phyloP scores from a whole-genome alignment of 2,329 filamentous ascomycete species.

The Verticillium nonalfalfae region DNA sequence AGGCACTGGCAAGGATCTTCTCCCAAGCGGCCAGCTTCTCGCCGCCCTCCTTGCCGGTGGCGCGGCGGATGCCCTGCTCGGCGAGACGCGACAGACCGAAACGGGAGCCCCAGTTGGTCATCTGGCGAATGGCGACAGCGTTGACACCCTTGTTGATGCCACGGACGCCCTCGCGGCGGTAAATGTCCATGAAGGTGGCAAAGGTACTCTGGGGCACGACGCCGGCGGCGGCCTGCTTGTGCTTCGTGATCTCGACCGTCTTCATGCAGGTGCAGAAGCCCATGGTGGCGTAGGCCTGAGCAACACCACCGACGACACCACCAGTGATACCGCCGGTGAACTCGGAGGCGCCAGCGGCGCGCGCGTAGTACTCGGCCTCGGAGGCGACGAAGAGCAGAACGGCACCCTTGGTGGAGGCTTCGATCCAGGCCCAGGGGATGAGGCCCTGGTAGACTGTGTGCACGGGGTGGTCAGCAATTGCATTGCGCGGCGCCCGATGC shows the following conservation, averaged over 20 bases:
- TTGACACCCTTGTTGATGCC: slow-evolving; percentile 99
- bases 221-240: slow-evolving; percentile 82
- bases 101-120: slow-evolving; percentile 97
- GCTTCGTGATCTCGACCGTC: slow-evolving; percentile 98
- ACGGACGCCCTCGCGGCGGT: slow-evolving; percentile 83
- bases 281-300: slow-evolving; percentile 99
- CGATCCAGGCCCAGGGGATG: slow-evolving; percentile 99
- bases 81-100: slow-evolving; percentile 91
- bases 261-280: slow-evolving; percentile 99
- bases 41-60: slow-evolving; percentile 71
- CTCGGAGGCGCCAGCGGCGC: slow-evolving; percentile 72
- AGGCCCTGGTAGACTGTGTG: slow-evolving; percentile 92
- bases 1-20: slow-evolving; percentile 79
- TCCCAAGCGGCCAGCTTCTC: slow-evolving; percentile 74
- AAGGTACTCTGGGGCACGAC: slow-evolving; percentile 86
- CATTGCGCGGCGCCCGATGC: too few species aligned
- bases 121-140: slow-evolving; percentile 95
- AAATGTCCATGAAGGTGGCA: slow-evolving; percentile 94
- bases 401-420: slow-evolving; percentile 98
- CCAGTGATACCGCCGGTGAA: slow-evolving; percentile 86
- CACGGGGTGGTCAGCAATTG: neutral
- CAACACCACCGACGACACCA: slow-evolving; percentile 89
- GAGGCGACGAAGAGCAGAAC: slow-evolving; percentile 98
- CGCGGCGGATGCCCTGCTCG: slow-evolving; percentile 76
- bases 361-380: slow-evolving; percentile 94